phyloP scores from a whole-genome alignment of 2,329 filamentous ascomycete species.

The Allantophomopsis cytisporea region DNA sequence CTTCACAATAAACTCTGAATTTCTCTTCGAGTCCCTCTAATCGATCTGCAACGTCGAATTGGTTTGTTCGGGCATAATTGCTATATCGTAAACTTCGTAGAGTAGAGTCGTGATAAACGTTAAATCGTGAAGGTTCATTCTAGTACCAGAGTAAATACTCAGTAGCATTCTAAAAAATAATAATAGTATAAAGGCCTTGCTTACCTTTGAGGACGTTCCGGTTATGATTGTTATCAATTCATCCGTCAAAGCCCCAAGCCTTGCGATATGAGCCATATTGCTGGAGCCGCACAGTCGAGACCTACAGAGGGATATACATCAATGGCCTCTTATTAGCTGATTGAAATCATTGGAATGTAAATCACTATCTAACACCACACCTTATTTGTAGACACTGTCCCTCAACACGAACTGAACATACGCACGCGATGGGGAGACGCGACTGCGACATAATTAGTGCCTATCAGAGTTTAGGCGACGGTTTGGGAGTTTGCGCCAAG shows the following conservation, averaged over 20 bases:
- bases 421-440: too few relatives aligned
- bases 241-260: slow-evolving; percentile 49
- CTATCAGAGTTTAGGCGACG: too few relatives aligned
- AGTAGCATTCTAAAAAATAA: not conserved
- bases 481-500: too few relatives aligned
- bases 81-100: slow-evolving; percentile 38
- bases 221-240: slow-evolving; percentile 56
- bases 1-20: slow-evolving; percentile 67
- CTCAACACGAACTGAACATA: not conserved
- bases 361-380: too few relatives aligned
- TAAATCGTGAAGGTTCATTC: slow-evolving; percentile 23
- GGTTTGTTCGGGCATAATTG: slow-evolving; percentile 53
- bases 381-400: too few relatives aligned
- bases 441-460: too few relatives aligned
- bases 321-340: too few relatives aligned
- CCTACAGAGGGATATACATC: too few relatives aligned
- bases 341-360: too few relatives aligned
- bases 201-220: slow-evolving; percentile 37
- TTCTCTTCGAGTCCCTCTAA: slow-evolving; percentile 72
- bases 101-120: slow-evolving; percentile 30
- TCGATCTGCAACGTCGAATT: slow-evolving; percentile 54
- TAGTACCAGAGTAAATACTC: slow-evolving; percentile 2
- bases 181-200: slow-evolving; percentile 4
- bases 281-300: too few relatives aligned
- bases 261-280: slow-evolving; percentile 58